phyloP scores from a whole-genome alignment of 2,329 filamentous ascomycete genomes.

The Aspergillus fumigatiaffinis region DNA sequence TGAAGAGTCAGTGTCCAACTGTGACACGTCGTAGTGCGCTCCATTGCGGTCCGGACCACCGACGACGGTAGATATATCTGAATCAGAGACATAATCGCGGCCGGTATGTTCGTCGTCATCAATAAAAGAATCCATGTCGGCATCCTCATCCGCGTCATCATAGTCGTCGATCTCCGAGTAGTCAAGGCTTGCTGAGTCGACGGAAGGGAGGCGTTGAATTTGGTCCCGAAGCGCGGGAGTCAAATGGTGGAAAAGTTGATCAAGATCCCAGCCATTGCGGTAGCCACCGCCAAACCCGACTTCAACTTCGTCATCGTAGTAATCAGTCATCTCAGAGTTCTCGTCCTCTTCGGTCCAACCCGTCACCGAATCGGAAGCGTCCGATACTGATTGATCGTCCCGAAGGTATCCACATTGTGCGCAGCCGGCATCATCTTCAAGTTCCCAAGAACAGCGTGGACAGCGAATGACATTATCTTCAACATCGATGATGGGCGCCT shows the following conservation, averaged over 20 bases:
- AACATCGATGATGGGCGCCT: conserved; percentile 49
- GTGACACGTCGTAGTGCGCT: conserved; percentile 12
- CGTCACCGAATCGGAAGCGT: conserved; percentile 31
- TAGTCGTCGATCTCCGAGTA: conserved; percentile 19
- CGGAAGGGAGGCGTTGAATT: background rate
- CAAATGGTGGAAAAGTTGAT: background rate
- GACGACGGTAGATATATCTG: conserved; percentile 33
- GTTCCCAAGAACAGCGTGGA: conserved; percentile 59
- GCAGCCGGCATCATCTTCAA: conserved; percentile 57
- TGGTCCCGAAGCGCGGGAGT: background rate
- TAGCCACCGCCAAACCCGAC: conserved; percentile 30
- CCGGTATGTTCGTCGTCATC: conserved; percentile 24
- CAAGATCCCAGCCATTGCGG: conserved; percentile 15
- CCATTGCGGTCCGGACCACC: conserved; percentile 15
- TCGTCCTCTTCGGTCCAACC: conserved; percentile 46
- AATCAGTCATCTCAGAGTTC: conserved; percentile 42
- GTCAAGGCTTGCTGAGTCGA: background rate
- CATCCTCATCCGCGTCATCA: conserved; percentile 26
- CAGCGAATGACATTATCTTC: conserved; percentile 61
- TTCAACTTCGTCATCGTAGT: conserved; percentile 26
- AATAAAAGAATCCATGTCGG: conserved; percentile 34
- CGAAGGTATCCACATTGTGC: conserved; percentile 52
- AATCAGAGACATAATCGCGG: conserved; percentile 21
- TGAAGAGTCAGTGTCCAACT: conserved; percentile 16
- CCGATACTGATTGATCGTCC: conserved; percentile 39